phyloP scores from a whole-genome alignment of 1,284 basidiomycete genomes.

The Cryptococcus sp. region DNA sequence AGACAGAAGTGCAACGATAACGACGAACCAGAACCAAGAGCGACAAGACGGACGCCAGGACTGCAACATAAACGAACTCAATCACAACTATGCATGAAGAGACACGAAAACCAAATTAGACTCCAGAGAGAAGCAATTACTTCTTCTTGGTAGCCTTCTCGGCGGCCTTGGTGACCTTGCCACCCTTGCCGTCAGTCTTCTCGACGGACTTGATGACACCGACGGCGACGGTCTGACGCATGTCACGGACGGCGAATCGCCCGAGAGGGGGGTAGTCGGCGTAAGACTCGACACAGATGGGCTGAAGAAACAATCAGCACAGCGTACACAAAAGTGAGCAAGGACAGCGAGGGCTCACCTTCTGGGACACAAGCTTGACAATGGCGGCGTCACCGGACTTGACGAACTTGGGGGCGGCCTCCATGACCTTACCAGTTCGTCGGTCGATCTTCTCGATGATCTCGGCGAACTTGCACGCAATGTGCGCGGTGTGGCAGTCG shows the following conservation, averaged over 20 bases:
- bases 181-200: conserved; percentile 59
- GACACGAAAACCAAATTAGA: no score
- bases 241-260: conserved; percentile 76
- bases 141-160: conserved; percentile 70
- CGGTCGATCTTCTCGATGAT: conserved; percentile 99
- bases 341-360: background rate
- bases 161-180: conserved; percentile 64
- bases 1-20: no score
- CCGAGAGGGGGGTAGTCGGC: conserved; percentile 98
- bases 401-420: conserved; percentile 90
- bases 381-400: conserved; percentile 83
- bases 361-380: conserved; percentile 74
- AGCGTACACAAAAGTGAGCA: no score
- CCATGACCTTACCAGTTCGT: conserved; percentile 54
- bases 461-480: conserved; percentile 99
- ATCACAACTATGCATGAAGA: no score
- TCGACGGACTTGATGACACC: conserved; percentile 18
- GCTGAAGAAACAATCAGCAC: conserved; percentile 62
- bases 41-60: no score
- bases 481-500: conserved; percentile 99
- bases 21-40: no score
- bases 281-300: conserved; percentile 87
- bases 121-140: conserved; percentile 56
- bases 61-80: no score
- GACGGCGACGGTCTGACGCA: conserved; percentile 58